Conservation (phyloP, 345 rosid species). For the Orychophragmus violaceus region DNA sequence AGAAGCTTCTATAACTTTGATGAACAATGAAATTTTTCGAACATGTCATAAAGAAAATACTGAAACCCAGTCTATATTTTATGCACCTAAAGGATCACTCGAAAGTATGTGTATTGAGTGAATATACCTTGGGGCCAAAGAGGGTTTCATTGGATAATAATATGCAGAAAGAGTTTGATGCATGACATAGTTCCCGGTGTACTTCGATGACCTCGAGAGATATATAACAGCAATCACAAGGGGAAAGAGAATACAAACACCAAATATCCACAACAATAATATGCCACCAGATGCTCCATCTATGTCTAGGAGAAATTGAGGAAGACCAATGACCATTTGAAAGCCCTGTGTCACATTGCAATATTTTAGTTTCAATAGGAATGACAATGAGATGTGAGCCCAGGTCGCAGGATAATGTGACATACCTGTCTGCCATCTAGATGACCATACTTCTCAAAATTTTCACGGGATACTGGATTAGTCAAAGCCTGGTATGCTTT, state of each 20-base stretch:
- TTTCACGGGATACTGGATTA: slow-evolving; percentile 89
- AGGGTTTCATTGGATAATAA: slow-evolving; percentile 90
- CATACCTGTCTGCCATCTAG: slow-evolving; percentile 96
- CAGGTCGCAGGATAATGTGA: slow-evolving; percentile 3
- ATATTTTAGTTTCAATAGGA: slow-evolving; percentile 13
- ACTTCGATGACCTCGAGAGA: slow-evolving; percentile 94
- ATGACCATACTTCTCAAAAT: slow-evolving; percentile 97
- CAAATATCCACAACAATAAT: slow-evolving; percentile 94
- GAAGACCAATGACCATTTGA: slow-evolving; percentile 99
- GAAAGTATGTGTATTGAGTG: background rate
- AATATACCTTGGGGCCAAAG: slow-evolving; percentile 90
- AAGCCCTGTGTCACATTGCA: slow-evolving; percentile 60
- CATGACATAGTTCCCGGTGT: slow-evolving; percentile 97
- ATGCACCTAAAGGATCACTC: background rate
- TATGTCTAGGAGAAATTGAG: slow-evolving; percentile 82
- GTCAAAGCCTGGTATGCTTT: slow-evolving; percentile 98
- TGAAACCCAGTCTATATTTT: background rate
- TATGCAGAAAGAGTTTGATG: slow-evolving; percentile 90
- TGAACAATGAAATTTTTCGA: slow-evolving; percentile 28
- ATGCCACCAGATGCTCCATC: slow-evolving; percentile 98
- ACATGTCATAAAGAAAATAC: slow-evolving; percentile 17
- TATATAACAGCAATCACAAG: slow-evolving; percentile 90
- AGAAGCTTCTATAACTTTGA: slow-evolving; percentile 99
- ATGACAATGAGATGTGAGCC: background rate
- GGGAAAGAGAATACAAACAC: slow-evolving; percentile 92